Base-by-base conservation (phyloP, 1,284 basidiomycete species). In the Leccinum pseudoinsigne region DNA sequence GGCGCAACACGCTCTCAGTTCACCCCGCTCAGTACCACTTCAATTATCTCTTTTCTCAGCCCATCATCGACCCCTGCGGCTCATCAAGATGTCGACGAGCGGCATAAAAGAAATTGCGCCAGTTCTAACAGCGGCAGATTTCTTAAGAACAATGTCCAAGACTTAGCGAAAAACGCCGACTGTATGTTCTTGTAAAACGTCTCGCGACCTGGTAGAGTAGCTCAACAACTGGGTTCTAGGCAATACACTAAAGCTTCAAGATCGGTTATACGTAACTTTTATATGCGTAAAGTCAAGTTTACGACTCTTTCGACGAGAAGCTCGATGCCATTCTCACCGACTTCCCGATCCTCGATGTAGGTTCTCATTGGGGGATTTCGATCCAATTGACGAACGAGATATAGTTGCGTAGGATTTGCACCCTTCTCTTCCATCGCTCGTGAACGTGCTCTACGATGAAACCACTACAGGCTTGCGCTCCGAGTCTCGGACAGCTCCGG, bases 201-300 rank as follows among this genome's bases (percentile, higher is more conserved):
- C 40, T 57, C n/a, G 34, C 36, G 55, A 62, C 61, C 61, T 31
- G 31, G 28, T 31, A 26, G 5, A 53, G 56, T 28, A n/a, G 47
- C 34, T 6, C 51, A 1, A 26, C 58, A 51, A 67, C 18, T 31
- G 36, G 51, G 26, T 16, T 45, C 53, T 66, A 93, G 91, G 91
- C 94, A 69, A 97, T 97, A 74, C 95, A 97, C 79, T 95, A 95
- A 84, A 98, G 98, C 83, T 98, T 97, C 84, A 98, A 99, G 84
- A 99, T 99, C 77, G 94, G 93, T 67, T 61, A 96, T 95, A 76
- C 86, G 94, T 63, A 90, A 92, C 70, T 93, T 98, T 77, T 98
- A 99, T 80, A 98, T 98, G 97, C 89, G 96, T 77, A 99, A 98
- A 80, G 96, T 99, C 80, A 99, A 98, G 81, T 99, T 98, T 79